phyloP scores from a whole-genome alignment of 2,329 filamentous ascomycete genomes.

The Fusarium gaditjirri region DNA sequence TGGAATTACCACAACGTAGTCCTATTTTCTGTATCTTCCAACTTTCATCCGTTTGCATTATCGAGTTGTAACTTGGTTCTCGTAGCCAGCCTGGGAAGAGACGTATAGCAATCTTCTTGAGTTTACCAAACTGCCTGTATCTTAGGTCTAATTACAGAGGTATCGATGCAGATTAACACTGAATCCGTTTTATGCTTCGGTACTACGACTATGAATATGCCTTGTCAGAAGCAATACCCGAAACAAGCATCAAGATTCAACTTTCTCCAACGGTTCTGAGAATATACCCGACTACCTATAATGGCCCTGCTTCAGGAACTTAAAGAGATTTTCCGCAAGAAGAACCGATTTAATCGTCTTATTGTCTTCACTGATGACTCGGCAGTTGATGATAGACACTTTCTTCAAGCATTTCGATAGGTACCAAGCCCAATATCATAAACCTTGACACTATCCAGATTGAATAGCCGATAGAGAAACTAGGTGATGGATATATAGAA shows the following conservation, averaged over 20 bases:
- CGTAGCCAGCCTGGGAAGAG: not conserved
- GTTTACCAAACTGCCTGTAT: too few species aligned
- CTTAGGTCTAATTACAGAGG: not conserved
- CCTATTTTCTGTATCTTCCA: not conserved
- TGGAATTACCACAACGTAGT: not conserved
- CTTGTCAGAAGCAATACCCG: too few species aligned
- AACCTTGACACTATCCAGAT: not conserved
- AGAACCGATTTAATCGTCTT: too few species aligned
- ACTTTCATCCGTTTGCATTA: not conserved
- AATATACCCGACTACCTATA: too few species aligned
- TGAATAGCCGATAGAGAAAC: too few species aligned
- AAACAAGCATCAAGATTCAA: not conserved
- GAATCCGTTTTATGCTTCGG: not conserved
- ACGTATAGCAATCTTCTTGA: not conserved
- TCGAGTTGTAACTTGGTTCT: not conserved
- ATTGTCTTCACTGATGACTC: not conserved
- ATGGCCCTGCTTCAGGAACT: not conserved
- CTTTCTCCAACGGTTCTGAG: not conserved
- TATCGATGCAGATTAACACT: not conserved
- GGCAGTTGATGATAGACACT: not conserved
- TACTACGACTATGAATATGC: not conserved
- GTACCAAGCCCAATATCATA: not conserved
- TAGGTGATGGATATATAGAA: too few species aligned
- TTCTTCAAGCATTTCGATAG: not conserved
- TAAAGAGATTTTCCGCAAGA: fast-evolving